A percentile compares a stretch with the other conserved stretches of the same genome.
These are phyloP conservation scores for Oryza coarctata DNA, from an alignment of 176 grass and related monocot genomes.

Conservation along the genomic window DNA sequence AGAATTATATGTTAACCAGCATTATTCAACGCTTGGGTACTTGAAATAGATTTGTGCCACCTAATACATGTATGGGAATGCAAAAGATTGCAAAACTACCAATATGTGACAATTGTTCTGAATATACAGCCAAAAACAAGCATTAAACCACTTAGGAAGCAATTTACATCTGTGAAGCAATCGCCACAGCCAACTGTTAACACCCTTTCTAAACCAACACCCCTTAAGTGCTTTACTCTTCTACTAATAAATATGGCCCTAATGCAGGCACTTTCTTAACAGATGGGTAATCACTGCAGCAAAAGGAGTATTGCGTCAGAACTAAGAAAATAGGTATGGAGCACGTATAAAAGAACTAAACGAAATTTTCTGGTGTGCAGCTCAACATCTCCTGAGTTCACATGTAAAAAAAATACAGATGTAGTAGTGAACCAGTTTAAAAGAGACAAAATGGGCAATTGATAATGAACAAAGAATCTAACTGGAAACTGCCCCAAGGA, in stretches of 20 bases:
- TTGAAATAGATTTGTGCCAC: conserved; percentile 36
- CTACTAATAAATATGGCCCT: conserved; percentile 37
- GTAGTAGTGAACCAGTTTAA: not conserved
- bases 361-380: not conserved
- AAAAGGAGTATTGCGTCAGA: conserved; percentile 17
- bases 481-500: not conserved
- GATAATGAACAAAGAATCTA: not conserved
- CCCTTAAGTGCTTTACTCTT: conserved; percentile 36
- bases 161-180: conserved; percentile 57
- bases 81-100: conserved; percentile 37
- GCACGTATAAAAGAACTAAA: not conserved
- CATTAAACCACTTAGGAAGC: conserved; percentile 45
- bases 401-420: not conserved
- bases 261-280: conserved; percentile 34
- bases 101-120: conserved; percentile 30
- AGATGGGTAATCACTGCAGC: conserved; percentile 38
- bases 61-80: conserved; percentile 46
- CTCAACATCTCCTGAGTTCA: not conserved
- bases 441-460: not conserved
- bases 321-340: not conserved
- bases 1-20: conserved; percentile 19
- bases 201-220: conserved; percentile 8
- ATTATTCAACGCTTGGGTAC: conserved; percentile 8
- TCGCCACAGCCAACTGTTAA: conserved; percentile 32
- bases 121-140: conserved; percentile 57